These are phyloP conservation scores for Aspergillus tamarii DNA, from an alignment of 2,329 filamentous ascomycete genomes.

Conservation along the genomic window DNA sequence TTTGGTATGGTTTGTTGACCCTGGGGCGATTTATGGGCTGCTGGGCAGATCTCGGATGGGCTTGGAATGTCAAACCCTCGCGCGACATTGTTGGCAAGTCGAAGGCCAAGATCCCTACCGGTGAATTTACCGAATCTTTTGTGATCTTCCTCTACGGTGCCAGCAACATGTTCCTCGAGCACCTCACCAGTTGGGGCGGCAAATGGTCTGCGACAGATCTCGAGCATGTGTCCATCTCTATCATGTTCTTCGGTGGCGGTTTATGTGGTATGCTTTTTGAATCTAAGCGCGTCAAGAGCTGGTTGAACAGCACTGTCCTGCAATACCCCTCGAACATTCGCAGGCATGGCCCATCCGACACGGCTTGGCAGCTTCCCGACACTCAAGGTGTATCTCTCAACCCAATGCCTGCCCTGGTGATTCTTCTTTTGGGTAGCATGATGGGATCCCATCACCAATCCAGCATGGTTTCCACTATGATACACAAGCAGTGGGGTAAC, in stretches of 20 bases:
- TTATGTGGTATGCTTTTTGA: conserved; percentile 86
- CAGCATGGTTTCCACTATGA: conserved; percentile 83
- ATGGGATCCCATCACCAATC: conserved; percentile 91
- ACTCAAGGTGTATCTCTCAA: conserved; percentile 80
- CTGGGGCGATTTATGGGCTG: conserved; percentile 88
- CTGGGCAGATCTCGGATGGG: conserved; percentile 90
- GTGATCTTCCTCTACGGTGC: conserved; percentile 88
- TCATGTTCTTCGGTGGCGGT: conserved; percentile 92
- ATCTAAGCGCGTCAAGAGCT: conserved; percentile 67
- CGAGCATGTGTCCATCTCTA: conserved; percentile 88
- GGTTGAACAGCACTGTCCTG: conserved; percentile 53
- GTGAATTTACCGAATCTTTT: conserved; percentile 86
- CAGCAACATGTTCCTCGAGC: conserved; percentile 91
- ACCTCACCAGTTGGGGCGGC: conserved; percentile 72
- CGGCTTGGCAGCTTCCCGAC: conserved; percentile 61
- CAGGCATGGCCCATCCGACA: conserved; percentile 46
- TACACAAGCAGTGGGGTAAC: conserved; percentile 92
- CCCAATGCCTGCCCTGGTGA: conserved; percentile 83
- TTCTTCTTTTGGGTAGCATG: conserved; percentile 86
- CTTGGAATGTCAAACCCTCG: conserved; percentile 82
- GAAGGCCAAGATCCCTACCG: conserved; percentile 67
- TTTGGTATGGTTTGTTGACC: conserved; percentile 87
- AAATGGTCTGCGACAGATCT: conserved; percentile 79
- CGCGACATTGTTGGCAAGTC: conserved; percentile 62
- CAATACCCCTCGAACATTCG: conserved; percentile 40